These are phyloP conservation scores for Gastrodia elata DNA, from an alignment of 106 monocot genomes.

Conservation along the genomic window DNA sequence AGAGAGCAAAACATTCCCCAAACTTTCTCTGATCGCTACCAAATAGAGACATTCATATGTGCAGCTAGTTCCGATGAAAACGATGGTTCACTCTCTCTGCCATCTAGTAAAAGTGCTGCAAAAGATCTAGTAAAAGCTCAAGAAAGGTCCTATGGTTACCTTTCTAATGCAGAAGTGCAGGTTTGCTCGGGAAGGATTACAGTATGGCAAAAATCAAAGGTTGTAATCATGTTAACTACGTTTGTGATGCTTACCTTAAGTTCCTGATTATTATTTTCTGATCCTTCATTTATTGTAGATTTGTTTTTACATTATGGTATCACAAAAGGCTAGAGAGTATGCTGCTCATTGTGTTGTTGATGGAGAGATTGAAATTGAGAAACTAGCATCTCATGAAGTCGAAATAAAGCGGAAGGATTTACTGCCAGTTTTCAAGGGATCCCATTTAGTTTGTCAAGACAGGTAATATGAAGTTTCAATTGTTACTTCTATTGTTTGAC, in stretches of 20 bases:
- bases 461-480: slow-evolving; percentile 32
- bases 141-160: slow-evolving; percentile 50
- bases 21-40: slow-evolving; percentile 7
- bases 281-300: slow-evolving; percentile 37
- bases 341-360: slow-evolving; percentile 15
- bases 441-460: slow-evolving; percentile 33
- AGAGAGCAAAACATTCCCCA: slow-evolving; percentile 57
- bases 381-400: slow-evolving; percentile 39
- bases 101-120: slow-evolving; percentile 26
- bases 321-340: slow-evolving; percentile 6
- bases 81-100: slow-evolving; percentile 19
- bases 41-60: slow-evolving; percentile 30
- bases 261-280: background rate
- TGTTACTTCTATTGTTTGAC: background rate
- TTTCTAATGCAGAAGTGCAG: slow-evolving; percentile 89
- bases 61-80: slow-evolving; percentile 41
- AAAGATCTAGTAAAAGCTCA: slow-evolving; percentile 31
- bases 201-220: slow-evolving; percentile 91
- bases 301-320: slow-evolving; percentile 48
- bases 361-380: slow-evolving; percentile 86
- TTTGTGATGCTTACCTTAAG: background rate
- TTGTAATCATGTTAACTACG: slow-evolving; percentile 8
- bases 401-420: slow-evolving; percentile 70
- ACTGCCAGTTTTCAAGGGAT: slow-evolving; percentile 67
- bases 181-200: slow-evolving; percentile 47